Base-by-base conservation (phyloP, 2,329 filamentous ascomycete genomes). In the Fusarium sp. region DNA sequence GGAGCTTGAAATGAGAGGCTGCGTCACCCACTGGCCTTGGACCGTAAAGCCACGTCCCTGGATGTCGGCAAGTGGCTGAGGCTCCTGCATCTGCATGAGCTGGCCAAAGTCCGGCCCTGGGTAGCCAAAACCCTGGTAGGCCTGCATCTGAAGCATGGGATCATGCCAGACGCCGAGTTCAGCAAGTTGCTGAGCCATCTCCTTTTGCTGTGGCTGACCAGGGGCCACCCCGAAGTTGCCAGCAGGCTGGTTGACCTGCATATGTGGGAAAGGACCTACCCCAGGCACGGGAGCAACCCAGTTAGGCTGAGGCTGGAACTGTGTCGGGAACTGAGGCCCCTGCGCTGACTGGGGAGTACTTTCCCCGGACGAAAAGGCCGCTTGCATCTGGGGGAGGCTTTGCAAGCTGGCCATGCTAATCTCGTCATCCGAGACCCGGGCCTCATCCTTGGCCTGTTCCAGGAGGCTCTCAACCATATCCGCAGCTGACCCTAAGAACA, bases 81-180 rank as follows among this genome's bases (percentile, higher is more conserved):
- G 6, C 34, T 12, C 18, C 2, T 38, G 34, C 10, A 38, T 38
- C 34, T 38, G 34, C 10, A 38, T 11, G 3, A 4, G 34, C 10
- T n/a, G 9, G 10, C 0, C 9, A 38, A 7, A n/a, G 9, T 4
- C 5, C 6, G 9, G 3, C 3, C 7, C 34, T 38, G 2, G 5
- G 34, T 11, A 12, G 34, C 18, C 10, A n/a, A 38, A 7, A 38
- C 18, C 2, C 10, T 38, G 34, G 18, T 38, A 38, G 34, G 18
- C 18, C 18, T n/a, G 34, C 18, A 38, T 38, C 34, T 1, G 16
- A 3, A 11, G 9, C 18, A 38, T 38, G 18, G 34, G 18, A n/a
- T n/a, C 10, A n/a, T 38, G 10, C 34, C 34, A 2, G 34, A n/a
- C 10, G 34, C 18, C 18, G 34, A n/a, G 10, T 12, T 7, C 34